Conservation (phyloP, 495 filamentous ascomycete species). For the Penicillium lividum region DNA sequence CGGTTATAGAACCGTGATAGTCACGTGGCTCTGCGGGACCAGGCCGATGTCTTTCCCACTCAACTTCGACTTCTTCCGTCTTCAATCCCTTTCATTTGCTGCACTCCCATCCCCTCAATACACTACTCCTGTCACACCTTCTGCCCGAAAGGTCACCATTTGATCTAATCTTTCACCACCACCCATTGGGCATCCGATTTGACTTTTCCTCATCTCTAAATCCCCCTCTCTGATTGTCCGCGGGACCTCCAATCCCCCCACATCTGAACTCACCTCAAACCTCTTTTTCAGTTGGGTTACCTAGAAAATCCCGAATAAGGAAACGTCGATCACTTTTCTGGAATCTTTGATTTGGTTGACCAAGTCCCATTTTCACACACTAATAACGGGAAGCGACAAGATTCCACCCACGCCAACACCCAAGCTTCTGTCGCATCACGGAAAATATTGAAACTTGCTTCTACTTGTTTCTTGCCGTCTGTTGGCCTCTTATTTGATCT, state of each 20-base stretch:
- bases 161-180: conserved; percentile 6
- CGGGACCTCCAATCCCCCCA: conserved; percentile 2
- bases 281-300: neutral
- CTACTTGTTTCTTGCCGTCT: too few relatives aligned
- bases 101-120: conserved; percentile 6
- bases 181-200: conserved; percentile 13
- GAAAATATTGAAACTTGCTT: neutral
- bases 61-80: conserved; percentile 9
- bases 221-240: conserved; percentile 10
- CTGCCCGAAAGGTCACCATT: conserved; percentile 7
- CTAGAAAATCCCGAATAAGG: neutral
- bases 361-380: neutral
- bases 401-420: neutral
- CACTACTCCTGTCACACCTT: conserved; percentile 11
- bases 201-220: conserved; percentile 7
- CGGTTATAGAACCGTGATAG: neutral
- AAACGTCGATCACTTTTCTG: neutral
- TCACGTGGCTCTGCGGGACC: conserved; percentile 9
- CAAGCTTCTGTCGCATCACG: neutral
- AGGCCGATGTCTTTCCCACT: conserved; percentile 12
- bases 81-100: conserved; percentile 6
- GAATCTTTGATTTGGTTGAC: neutral
- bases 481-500: neutral
- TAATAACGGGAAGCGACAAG: conserved; percentile 1
- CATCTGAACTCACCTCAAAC: neutral